Evolutionary conservation across 2,329 filamentous ascomycete species (phyloP).

Genomic region (Karstenula rhodostoma): DNA sequence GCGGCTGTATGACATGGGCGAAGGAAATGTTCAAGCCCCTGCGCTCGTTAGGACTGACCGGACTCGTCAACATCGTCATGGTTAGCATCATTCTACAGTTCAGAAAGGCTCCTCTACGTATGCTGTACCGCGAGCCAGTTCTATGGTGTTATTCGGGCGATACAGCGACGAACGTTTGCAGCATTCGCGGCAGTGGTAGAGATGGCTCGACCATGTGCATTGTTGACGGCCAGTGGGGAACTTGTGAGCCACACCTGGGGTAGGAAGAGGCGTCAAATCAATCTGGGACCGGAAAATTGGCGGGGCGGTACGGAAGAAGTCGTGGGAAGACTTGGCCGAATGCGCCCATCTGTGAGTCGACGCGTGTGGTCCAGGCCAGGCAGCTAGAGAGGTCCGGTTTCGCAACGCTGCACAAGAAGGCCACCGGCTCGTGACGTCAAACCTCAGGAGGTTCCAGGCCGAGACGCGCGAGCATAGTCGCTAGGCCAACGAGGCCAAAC

Average conservation of each 20-base stretch:
- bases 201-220: not conserved
- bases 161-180: not conserved
- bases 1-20: not conserved
- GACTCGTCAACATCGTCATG: not conserved
- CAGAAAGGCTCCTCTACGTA: not conserved
- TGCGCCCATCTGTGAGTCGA: not conserved
- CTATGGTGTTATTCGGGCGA: not conserved
- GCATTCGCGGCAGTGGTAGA: not conserved
- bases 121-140: not conserved
- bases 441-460: not conserved
- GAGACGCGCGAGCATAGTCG: not conserved
- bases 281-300: not conserved
- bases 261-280: not conserved
- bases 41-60: not conserved
- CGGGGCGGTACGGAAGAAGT: constrained; percentile 3
- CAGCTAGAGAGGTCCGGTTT: constrained; percentile 2
- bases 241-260: not conserved
- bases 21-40: not conserved
- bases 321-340: not conserved
- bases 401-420: constrained; percentile 7
- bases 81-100: not conserved
- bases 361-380: not conserved
- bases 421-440: constrained; percentile 1
- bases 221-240: constrained; percentile 8
- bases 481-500: not conserved